Evolutionary conservation across 2,329 filamentous ascomycete genomes (phyloP).

Genomic region (Corynespora cassiicola): DNA sequence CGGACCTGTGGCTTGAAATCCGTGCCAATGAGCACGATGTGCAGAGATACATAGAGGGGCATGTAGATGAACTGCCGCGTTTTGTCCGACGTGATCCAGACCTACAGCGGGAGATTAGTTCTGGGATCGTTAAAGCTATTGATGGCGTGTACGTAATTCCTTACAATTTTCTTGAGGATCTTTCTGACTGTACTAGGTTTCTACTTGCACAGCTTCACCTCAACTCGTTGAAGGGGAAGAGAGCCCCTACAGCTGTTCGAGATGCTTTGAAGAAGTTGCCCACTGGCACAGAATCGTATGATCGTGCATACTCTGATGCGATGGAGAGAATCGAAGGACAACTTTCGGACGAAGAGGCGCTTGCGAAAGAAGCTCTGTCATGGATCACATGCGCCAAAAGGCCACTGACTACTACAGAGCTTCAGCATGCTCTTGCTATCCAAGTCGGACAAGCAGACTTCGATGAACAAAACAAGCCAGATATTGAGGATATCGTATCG

Average conservation of each 20-base stretch:
- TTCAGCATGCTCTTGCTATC: constrained; percentile 19
- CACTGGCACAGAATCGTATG: constrained; percentile 5
- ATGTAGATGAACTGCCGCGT: constrained; percentile 19
- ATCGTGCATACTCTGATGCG: constrained; percentile 14
- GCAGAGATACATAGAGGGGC: constrained; percentile 20
- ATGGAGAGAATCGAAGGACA: constrained; percentile 50
- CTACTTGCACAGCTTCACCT: constrained; percentile 18
- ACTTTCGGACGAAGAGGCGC: constrained; percentile 25
- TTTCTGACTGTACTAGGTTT: constrained; percentile 12
- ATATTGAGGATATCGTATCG: constrained; percentile 20
- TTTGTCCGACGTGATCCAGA: constrained; percentile 16
- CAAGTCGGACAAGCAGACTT: constrained; percentile 6
- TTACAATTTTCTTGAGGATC: not conserved
- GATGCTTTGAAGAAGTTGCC: constrained; percentile 8
- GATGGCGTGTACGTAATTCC: constrained; percentile 28
- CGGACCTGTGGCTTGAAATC: constrained; percentile 18
- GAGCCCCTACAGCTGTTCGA: constrained; percentile 7
- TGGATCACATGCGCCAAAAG: constrained; percentile 22
- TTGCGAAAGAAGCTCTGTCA: constrained; percentile 42
- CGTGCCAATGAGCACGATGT: constrained; percentile 26
- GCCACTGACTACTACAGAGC: constrained; percentile 16
- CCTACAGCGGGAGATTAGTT: no score
- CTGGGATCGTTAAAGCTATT: constrained; percentile 21
- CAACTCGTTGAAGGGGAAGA: constrained; percentile 15
- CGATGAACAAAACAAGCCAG: constrained; percentile 16